phyloP scores from a whole-genome alignment of 1,139 yeast genomes.

The Geotrichum carabidarum region DNA sequence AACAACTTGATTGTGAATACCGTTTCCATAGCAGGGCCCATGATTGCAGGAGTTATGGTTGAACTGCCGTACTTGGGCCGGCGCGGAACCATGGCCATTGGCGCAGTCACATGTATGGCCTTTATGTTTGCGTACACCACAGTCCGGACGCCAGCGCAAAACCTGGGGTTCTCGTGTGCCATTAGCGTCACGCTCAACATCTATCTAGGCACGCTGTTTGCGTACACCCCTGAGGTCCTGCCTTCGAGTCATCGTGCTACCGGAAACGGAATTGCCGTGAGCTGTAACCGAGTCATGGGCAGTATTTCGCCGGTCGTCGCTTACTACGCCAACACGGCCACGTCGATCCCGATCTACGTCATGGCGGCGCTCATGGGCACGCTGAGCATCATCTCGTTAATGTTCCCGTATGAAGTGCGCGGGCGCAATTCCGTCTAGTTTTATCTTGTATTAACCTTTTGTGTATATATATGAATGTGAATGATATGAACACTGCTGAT shows the following conservation, averaged over 20 bases:
- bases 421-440: slow-evolving; percentile 20
- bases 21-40: slow-evolving; percentile 53
- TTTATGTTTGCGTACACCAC: slow-evolving; percentile 55
- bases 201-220: slow-evolving; percentile 44
- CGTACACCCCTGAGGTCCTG: slow-evolving; percentile 44
- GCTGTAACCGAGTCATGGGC: slow-evolving; percentile 46
- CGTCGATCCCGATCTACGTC: slow-evolving; percentile 52
- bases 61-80: slow-evolving; percentile 49
- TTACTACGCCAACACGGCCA: slow-evolving; percentile 42
- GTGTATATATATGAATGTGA: too few relatives aligned
- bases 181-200: slow-evolving; percentile 49
- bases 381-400: slow-evolving; percentile 42
- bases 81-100: slow-evolving; percentile 52
- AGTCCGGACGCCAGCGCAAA: slow-evolving; percentile 46
- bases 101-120: slow-evolving; percentile 51
- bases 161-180: slow-evolving; percentile 50
- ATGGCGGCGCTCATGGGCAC: slow-evolving; percentile 50
- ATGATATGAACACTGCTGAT: too few relatives aligned
- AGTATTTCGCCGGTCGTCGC: slow-evolving; percentile 51
- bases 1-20: slow-evolving; percentile 50
- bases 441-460: neutral
- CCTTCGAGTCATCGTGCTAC: slow-evolving; percentile 54
- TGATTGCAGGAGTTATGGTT: slow-evolving; percentile 46
- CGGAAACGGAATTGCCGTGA: slow-evolving; percentile 50
- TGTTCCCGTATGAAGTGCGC: slow-evolving; percentile 45